Evolutionary conservation across 306 rosid species (phyloP), one percentile per base, ranked within the genome.

Genomic region (Trichosanthes cucumerina): DNA sequence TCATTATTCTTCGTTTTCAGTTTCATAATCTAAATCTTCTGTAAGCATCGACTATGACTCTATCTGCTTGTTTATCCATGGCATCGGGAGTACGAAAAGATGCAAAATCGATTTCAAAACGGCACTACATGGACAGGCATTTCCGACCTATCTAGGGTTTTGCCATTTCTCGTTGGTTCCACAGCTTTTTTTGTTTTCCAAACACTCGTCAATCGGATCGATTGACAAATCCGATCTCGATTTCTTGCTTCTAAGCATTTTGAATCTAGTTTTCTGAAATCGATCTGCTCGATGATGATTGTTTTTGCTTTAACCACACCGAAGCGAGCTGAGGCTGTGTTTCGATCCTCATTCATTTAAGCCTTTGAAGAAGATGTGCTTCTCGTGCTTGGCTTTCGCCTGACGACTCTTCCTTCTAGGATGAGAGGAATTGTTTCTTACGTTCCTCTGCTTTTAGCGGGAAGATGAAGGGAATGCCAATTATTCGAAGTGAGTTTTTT

Each of bases 281-380:
- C 0, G 15, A 19, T 31, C 23, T 31, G 78, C 78, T 74, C 62
- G 62, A 74, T 74, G 78, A 74, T 74, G 78, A 74, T 74, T 74
- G 28, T 50, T 74, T 31, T 74, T 74, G 78, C 78, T 74, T 74
- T 74, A 74, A 74, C 78, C 78, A 74, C 78, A 74, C 60, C 78
- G 78, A 74, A 50, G 78, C 46, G 78, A 52, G 62, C 78, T 31
- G 46, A 50, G 46, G 78, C 3, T 50, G 78, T 19, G 26, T 50
- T 23, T 15, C 19, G 26, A 50, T 50, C 44, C 78, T 74, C 21
- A 28, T 74, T 74, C 78, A 9, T 74, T 74, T 74, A 50, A 50
- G 62, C 78, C 50, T 72, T 44, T 74, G 46, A 74, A 28, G 62
- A 34, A 16, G 60, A 28, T 9, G 8, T 50, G 11, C 62, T 74